Percentiles rank a stretch among this genome's conserved stretches.
phyloP scores from a whole-genome alignment of 768 basidiomycete genomes.

The Panaeolus cyanescens region DNA sequence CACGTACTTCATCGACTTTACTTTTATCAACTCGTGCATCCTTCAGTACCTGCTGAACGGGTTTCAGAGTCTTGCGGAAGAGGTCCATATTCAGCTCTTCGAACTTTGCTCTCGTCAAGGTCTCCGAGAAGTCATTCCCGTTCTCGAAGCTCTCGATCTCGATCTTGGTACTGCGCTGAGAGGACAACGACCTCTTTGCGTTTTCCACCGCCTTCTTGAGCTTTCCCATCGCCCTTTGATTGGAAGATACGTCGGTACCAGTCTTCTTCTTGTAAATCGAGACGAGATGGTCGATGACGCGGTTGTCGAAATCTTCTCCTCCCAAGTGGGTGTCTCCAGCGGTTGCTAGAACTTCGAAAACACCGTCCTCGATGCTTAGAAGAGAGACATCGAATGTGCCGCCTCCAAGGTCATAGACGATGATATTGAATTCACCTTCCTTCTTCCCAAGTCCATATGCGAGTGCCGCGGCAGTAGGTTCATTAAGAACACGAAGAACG shows the following conservation, averaged over 20 bases:
- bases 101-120: slow-evolving; percentile 81
- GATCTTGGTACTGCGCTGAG: slow-evolving; percentile 47
- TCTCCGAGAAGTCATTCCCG: slow-evolving; percentile 80
- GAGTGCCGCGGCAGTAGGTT: slow-evolving; percentile 71
- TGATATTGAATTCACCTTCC: slow-evolving; percentile 55
- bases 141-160: slow-evolving; percentile 71
- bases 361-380: slow-evolving; percentile 66
- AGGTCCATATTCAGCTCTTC: slow-evolving; percentile 85
- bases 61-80: slow-evolving; percentile 84
- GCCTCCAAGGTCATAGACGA: slow-evolving; percentile 75
- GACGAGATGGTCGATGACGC: slow-evolving; percentile 71
- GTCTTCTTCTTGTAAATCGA: slow-evolving; percentile 70
- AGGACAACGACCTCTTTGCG: slow-evolving; percentile 70
- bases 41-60: slow-evolving; percentile 82
- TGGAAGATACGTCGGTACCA: slow-evolving; percentile 58
- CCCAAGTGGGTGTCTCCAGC: slow-evolving; percentile 75
- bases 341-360: slow-evolving; percentile 73
- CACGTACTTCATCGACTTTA: slow-evolving; percentile 64
- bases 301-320: slow-evolving; percentile 74
- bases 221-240: slow-evolving; percentile 68
- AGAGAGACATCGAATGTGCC: slow-evolving; percentile 77
- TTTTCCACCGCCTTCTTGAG: slow-evolving; percentile 73
- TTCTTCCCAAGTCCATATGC: slow-evolving; percentile 71
- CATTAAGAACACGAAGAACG: slow-evolving; percentile 68
- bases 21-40: slow-evolving; percentile 81